A percentile compares a stretch with the other conserved stretches of the same genome.
Evolutionary conservation across 2,329 filamentous ascomycete genomes (phyloP).

Genomic region (Alternaria viburni): DNA sequence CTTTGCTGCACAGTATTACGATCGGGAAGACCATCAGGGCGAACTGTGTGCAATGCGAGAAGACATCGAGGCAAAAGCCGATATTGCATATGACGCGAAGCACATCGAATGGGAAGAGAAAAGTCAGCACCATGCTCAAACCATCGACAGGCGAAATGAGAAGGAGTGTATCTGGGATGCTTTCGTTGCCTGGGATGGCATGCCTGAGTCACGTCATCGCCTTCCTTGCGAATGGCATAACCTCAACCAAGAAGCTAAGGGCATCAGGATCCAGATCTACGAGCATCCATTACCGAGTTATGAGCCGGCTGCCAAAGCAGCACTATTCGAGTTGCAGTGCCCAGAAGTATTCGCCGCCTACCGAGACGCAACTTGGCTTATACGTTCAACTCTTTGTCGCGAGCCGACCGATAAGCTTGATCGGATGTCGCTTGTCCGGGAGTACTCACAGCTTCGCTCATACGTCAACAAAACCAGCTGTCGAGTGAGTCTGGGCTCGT

Average conservation of each 20-base stretch:
- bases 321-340: constrained; percentile 60
- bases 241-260: constrained; percentile 42
- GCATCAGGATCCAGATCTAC: constrained; percentile 55
- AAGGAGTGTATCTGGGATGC: constrained; percentile 41
- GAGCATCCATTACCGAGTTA: constrained; percentile 59
- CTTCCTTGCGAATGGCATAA: constrained; percentile 55
- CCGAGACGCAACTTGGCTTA: constrained; percentile 59
- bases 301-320: constrained; percentile 46
- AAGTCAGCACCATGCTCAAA: constrained; percentile 23
- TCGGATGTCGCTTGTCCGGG: constrained; percentile 28
- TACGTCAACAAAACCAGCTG: constrained; percentile 21
- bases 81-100: constrained; percentile 41
- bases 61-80: constrained; percentile 46
- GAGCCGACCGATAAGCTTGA: constrained; percentile 1
- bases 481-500: constrained; percentile 52
- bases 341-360: constrained; percentile 58
- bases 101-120: constrained; percentile 47
- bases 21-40: constrained; percentile 31
- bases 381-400: constrained; percentile 50
- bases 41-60: constrained; percentile 39
- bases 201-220: constrained; percentile 13
- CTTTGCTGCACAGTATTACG: constrained; percentile 57
- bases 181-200: constrained; percentile 23
- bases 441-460: constrained; percentile 42
- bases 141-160: constrained; percentile 32